phyloP scores from a whole-genome alignment of 2,329 filamentous ascomycete genomes.

The Paecilomyces sp. region DNA sequence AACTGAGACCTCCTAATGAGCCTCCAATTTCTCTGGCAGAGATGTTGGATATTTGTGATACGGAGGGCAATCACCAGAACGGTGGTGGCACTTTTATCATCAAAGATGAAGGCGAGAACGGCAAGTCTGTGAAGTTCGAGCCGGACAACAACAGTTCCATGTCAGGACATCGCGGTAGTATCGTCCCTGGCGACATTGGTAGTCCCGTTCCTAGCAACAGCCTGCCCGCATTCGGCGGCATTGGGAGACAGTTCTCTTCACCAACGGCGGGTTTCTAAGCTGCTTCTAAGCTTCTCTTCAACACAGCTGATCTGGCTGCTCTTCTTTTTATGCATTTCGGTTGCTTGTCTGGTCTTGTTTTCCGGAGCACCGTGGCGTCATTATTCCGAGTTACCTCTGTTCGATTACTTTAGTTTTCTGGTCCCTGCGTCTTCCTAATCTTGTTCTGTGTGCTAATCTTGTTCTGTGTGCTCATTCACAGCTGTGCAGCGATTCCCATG shows the following conservation, averaged over 20 bases:
- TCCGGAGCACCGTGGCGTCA: slow-evolving; percentile 4
- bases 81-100: slow-evolving; percentile 84
- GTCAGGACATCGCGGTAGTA: slow-evolving; percentile 34
- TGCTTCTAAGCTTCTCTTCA: slow-evolving; percentile 8
- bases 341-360: slow-evolving; percentile 12
- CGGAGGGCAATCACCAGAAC: slow-evolving; percentile 77
- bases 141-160: slow-evolving; percentile 43
- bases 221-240: slow-evolving; percentile 30
- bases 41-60: slow-evolving; percentile 79
- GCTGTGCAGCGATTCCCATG: slow-evolving; percentile 28
- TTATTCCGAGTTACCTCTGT: neutral
- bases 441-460: neutral
- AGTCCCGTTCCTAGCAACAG: slow-evolving; percentile 52
- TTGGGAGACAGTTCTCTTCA: slow-evolving; percentile 32
- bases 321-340: slow-evolving; percentile 7
- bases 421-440: neutral
- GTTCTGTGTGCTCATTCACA: slow-evolving; percentile 8
- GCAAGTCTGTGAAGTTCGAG: slow-evolving; percentile 43
- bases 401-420: neutral
- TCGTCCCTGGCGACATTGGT: slow-evolving; percentile 59
- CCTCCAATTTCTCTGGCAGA: slow-evolving; percentile 55
- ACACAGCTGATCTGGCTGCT: slow-evolving; percentile 1
- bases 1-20: slow-evolving; percentile 54
- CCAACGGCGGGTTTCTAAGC: slow-evolving; percentile 29
- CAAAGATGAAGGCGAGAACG: slow-evolving; percentile 42